Evolutionary conservation across 768 basidiomycete genomes (phyloP), one percentile per base, ranked within the genome.

Genomic region (Trichaptum fuscoviolaceum): DNA sequence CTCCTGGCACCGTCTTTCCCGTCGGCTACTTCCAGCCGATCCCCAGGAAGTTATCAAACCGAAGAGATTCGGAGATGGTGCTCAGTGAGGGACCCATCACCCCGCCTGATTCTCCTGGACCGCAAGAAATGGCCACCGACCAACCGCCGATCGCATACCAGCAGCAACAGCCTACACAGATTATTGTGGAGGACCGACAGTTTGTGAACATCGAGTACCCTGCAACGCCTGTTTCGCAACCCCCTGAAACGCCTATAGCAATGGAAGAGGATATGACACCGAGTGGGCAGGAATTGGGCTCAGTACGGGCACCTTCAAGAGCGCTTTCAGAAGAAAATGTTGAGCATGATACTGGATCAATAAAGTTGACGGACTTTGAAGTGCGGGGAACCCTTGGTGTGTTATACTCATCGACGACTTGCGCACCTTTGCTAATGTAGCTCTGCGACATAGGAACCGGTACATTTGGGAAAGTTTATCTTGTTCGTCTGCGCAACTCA

Each of bases 401-500:
- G 83, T 76, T 61, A 23, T 52, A 65, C n/a, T 67, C 62, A 24
- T 62, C 25, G 8, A 30, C 30, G 8, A 67, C 35, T 35, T 27
- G 10, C 7, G 20, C 65, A 12, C 18, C 65, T 68, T 23, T 72
- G 59, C 35, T 7, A 24, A 35, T 64, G 23, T 61, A 10, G n/a
- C 5, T 35, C 25, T 30, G 52, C 17, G 9, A 34, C 67, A 58
- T 67, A 93, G 96, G 97, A 27, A 96, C 96, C 0, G 97, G 97
- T 1, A 99, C 97, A 0, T 99, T 99, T 77, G 97, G 88, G 62
- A 87, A 92, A 66, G 97, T 99, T 18, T 81, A 98, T 52, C 84
- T 99, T 1, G 96, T 97, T 52, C 89, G 93, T 65, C 87, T 93
- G 69, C 82, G 87, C 34, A 78, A 73, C 5, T 68, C 80, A 60